Percentiles rank a stretch among this genome's conserved stretches.
Evolutionary conservation across 768 basidiomycete genomes (phyloP).

Genomic region (Russula sp.): DNA sequence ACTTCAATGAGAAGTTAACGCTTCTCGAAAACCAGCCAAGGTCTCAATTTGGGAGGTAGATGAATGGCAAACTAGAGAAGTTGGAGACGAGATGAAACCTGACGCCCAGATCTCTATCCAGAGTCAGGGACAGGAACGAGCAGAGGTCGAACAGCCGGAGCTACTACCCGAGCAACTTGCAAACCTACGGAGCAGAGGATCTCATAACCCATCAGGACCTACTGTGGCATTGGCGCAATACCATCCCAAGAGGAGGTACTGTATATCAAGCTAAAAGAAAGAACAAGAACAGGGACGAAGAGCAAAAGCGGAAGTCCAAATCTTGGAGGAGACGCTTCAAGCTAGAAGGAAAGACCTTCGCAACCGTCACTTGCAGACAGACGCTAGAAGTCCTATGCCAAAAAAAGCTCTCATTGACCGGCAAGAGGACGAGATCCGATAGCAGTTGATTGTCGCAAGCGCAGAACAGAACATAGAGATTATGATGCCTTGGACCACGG

Average conservation of each 20-base stretch:
- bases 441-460: not conserved
- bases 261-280: not conserved
- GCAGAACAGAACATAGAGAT: not conserved
- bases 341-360: conserved; percentile 1
- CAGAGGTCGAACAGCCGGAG: not conserved
- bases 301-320: not conserved
- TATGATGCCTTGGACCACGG: not conserved
- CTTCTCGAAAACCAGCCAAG: not conserved
- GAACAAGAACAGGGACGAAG: conserved; percentile 2
- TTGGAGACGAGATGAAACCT: not conserved
- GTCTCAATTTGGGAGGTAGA: not conserved
- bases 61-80: not conserved
- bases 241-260: not conserved
- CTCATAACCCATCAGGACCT: not conserved
- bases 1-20: not conserved
- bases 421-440: conserved; percentile 2
- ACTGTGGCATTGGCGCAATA: not conserved
- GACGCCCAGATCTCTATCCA: not conserved
- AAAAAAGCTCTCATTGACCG: conserved; percentile 3
- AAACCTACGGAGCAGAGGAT: not conserved
- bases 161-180: not conserved
- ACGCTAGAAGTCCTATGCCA: conserved; percentile 1
- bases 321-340: not conserved
- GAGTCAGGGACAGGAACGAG: not conserved
- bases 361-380: conserved; percentile 1